phyloP scores from a whole-genome alignment of 192 early-diverging fungal genomes.

The Dispira simplex region DNA sequence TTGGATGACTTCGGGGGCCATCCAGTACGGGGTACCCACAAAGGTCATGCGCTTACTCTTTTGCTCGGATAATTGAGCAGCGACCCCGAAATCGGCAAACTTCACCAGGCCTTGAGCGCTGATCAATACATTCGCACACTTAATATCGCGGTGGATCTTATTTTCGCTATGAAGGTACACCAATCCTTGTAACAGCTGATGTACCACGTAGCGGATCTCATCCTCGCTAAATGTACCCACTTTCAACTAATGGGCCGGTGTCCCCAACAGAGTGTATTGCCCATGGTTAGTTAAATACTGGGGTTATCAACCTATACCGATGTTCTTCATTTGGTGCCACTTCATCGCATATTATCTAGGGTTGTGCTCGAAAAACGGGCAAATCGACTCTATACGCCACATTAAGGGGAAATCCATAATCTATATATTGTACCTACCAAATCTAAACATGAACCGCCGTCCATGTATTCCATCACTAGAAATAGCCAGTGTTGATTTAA shows the following conservation, averaged over 20 bases:
- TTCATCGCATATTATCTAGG: no score
- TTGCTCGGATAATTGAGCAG: constrained; percentile 17
- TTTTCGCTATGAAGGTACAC: constrained; percentile 34
- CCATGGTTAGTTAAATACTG: no score
- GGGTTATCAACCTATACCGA: no score
- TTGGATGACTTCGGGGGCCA: constrained; percentile 71
- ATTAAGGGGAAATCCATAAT: no score
- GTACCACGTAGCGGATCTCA: constrained; percentile 33
- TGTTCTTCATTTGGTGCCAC: no score
- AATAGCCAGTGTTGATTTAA: no score
- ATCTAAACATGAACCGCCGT: constrained; percentile 34
- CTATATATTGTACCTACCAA: constrained; percentile 15
- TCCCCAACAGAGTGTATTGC: no score
- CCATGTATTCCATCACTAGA: constrained; percentile 34
- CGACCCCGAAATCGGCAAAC: constrained; percentile 23
- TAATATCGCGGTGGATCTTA: constrained; percentile 51
- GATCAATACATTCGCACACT: constrained; percentile 17
- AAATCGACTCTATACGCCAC: no score
- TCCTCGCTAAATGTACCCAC: constrained; percentile 20
- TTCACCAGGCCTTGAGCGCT: constrained; percentile 5
- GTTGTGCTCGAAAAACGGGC: no score
- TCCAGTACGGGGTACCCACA: constrained; percentile 81
- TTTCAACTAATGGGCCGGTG: neutral
- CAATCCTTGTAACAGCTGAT: constrained; percentile 31
- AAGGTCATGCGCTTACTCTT: constrained; percentile 34